These are phyloP conservation scores for Penicillium sp. DNA, from an alignment of 2,329 filamentous ascomycete species.

Conservation along the genomic window DNA sequence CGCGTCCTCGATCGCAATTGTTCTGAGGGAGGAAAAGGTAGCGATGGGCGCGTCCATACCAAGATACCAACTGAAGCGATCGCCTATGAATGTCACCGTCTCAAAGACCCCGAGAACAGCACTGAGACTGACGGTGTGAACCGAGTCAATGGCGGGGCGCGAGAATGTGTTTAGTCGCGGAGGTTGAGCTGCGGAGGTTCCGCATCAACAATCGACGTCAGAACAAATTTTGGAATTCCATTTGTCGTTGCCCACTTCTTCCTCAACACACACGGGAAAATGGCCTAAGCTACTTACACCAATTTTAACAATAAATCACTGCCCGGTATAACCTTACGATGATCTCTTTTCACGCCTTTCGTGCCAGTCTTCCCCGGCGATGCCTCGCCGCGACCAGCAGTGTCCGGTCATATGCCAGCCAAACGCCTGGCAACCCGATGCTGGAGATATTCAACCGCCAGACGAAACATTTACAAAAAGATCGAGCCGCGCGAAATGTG, in stretches of 20 bases:
- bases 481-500: slow-evolving; percentile 67
- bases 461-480: slow-evolving; percentile 85
- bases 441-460: slow-evolving; percentile 87
- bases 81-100: too few species aligned
- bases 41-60: slow-evolving; percentile 4
- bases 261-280: slow-evolving; percentile 5
- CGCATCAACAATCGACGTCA: slow-evolving; percentile 27
- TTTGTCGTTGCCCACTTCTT: slow-evolving; percentile 4
- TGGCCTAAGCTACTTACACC: slow-evolving; percentile 1
- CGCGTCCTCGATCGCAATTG: too few species aligned
- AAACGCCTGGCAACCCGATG: slow-evolving; percentile 67
- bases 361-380: slow-evolving; percentile 13
- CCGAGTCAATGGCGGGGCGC: not conserved
- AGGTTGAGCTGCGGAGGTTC: slow-evolving; percentile 21
- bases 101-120: not conserved
- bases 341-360: slow-evolving; percentile 17
- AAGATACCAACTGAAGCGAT: not conserved
- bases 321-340: slow-evolving; percentile 3
- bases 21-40: too few species aligned
- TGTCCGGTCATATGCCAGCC: slow-evolving; percentile 63
- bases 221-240: slow-evolving; percentile 15
- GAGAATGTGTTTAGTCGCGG: slow-evolving; percentile 11
- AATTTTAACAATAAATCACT: not conserved
- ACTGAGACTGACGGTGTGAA: not conserved
- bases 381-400: slow-evolving; percentile 10